A percentile compares a stretch with the other conserved stretches of the same genome.
These are phyloP conservation scores for Gossypium gossypioides DNA, from an alignment of 441 rosid species.

Conservation along the genomic window DNA sequence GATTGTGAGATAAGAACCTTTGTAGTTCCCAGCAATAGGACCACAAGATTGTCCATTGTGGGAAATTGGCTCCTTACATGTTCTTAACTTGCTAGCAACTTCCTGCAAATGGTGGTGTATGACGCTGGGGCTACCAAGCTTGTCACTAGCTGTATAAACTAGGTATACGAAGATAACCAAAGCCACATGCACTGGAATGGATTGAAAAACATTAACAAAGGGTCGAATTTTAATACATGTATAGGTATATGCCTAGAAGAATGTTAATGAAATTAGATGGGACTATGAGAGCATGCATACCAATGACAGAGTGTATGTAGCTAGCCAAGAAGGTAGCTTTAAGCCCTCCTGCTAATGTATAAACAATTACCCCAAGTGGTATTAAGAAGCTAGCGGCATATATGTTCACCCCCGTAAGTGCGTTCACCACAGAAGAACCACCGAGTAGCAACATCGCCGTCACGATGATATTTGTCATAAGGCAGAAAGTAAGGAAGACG, in stretches of 20 bases:
- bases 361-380: constrained; percentile 80
- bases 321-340: constrained; percentile 93
- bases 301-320: constrained; percentile 80
- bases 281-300: constrained; percentile 25
- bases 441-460: constrained; percentile 90
- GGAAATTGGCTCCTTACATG: constrained; percentile 61
- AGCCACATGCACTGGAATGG: constrained; percentile 54
- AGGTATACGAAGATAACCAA: constrained; percentile 74
- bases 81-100: constrained; percentile 56
- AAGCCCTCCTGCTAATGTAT: constrained; percentile 84
- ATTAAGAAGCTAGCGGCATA: constrained; percentile 85
- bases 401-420: constrained; percentile 76
- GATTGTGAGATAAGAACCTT: constrained; percentile 80
- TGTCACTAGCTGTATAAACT: constrained; percentile 69
- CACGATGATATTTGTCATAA: constrained; percentile 64
- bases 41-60: constrained; percentile 71
- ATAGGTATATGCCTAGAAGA: neutral
- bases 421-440: constrained; percentile 93
- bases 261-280: neutral
- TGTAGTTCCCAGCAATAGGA: constrained; percentile 67
- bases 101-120: constrained; percentile 46
- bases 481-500: constrained; percentile 73
- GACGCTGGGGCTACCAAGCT: constrained; percentile 73
- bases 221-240: neutral
- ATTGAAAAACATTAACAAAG: neutral